A percentile compares a stretch with the other conserved stretches of the same genome.
Evolutionary conservation across 2,329 filamentous ascomycete species (phyloP).

Genomic region (Sporothrix luriei): DNA sequence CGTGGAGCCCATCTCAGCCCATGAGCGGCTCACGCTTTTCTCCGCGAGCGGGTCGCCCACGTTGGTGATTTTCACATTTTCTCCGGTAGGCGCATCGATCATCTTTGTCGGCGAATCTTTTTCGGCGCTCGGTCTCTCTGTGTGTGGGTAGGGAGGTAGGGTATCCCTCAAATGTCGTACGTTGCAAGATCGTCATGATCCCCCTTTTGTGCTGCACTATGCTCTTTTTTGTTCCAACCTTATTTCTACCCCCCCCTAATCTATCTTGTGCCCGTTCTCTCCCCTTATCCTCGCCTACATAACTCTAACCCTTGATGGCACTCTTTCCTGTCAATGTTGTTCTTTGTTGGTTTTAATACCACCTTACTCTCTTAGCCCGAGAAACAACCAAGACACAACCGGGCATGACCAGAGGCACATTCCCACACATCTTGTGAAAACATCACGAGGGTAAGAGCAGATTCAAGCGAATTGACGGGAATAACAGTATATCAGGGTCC

Average conservation of each 20-base stretch:
- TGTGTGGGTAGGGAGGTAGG: background rate
- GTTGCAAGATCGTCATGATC: constrained; percentile 11
- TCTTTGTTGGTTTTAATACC: background rate
- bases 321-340: background rate
- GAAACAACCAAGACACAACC: background rate
- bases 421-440: constrained; percentile 6
- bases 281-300: background rate
- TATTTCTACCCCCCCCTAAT: background rate
- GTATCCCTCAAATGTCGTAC: background rate
- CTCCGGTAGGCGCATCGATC: constrained; percentile 17
- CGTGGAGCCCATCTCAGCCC: background rate
- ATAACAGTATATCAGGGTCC: constrained; percentile 4
- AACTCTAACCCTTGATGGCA: constrained; percentile 2
- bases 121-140: constrained; percentile 14
- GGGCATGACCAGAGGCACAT: background rate
- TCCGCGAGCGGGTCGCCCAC: background rate
- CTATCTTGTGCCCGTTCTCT: background rate
- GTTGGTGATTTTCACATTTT: constrained; percentile 18
- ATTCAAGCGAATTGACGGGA: constrained; percentile 7
- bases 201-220: background rate
- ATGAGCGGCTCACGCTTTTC: background rate
- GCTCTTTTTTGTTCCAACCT: background rate
- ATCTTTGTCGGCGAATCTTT: background rate
- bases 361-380: background rate
- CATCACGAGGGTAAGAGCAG: background rate